phyloP scores from a whole-genome alignment of 768 basidiomycete species.

The Tylopilus felleus region DNA sequence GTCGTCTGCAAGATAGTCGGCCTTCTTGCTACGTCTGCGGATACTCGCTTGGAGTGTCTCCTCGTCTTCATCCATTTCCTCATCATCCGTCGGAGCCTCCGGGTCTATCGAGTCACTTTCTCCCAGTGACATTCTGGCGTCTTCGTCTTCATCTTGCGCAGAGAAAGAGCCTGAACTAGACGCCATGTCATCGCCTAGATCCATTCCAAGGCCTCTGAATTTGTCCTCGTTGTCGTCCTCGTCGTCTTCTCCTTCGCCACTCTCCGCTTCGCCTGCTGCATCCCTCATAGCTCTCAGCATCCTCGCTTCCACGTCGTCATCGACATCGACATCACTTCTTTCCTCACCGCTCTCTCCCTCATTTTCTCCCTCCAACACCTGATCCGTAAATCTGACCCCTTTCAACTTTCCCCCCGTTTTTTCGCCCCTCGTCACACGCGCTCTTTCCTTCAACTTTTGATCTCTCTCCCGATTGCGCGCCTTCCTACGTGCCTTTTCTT shows the following conservation, averaged over 20 bases:
- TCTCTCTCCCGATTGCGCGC: constrained; percentile 48
- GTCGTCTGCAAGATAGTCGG: constrained; percentile 62
- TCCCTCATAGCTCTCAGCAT: constrained; percentile 31
- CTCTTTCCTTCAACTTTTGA: constrained; percentile 46
- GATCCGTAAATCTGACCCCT: constrained; percentile 11
- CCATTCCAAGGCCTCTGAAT: no score
- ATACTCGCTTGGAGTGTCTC: background rate
- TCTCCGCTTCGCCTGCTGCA: constrained; percentile 22
- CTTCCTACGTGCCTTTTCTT: constrained; percentile 41
- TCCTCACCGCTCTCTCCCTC: constrained; percentile 26
- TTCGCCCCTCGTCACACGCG: constrained; percentile 23
- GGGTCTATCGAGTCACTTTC: constrained; percentile 10
- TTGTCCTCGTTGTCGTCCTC: no score
- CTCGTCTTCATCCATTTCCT: constrained; percentile 13
- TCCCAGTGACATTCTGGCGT: constrained; percentile 8
- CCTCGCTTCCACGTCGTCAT: constrained; percentile 21
- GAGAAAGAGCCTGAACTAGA: no score
- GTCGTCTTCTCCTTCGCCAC: constrained; percentile 10
- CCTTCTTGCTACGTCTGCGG: constrained; percentile 29
- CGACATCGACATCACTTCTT: constrained; percentile 21
- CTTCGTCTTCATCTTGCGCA: constrained; percentile 5
- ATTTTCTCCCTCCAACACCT: constrained; percentile 10
- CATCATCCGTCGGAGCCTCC: constrained; percentile 18
- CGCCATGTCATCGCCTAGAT: no score
- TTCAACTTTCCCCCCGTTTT: constrained; percentile 14